A percentile compares a stretch with the other conserved stretches of the same genome.
Conservation (phyloP, 345 rosid species). For the Brassica incana region DNA sequence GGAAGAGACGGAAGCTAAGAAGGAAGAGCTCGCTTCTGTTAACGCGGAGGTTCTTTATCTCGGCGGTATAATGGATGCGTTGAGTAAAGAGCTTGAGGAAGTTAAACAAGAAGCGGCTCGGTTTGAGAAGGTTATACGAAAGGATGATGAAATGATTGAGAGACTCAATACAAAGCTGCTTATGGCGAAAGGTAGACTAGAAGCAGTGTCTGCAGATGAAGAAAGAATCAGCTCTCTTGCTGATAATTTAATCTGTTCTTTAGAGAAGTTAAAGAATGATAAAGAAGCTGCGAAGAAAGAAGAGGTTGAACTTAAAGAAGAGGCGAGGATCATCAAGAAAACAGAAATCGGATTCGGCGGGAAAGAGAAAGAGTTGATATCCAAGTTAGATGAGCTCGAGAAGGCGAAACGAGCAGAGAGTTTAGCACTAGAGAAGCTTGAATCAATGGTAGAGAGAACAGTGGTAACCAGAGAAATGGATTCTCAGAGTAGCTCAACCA, state of each 20-base stretch:
- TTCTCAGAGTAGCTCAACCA: conserved; percentile 43
- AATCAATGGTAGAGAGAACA: conserved; percentile 46
- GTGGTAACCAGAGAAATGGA: conserved; percentile 50
- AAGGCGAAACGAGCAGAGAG: conserved; percentile 58
- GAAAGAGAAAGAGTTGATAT: conserved; percentile 57
- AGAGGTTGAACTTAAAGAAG: conserved; percentile 49
- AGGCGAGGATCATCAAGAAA: conserved; percentile 47
- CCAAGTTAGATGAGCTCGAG: conserved; percentile 63
- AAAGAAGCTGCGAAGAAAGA: conserved; percentile 61
- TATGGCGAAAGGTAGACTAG: conserved; percentile 62
- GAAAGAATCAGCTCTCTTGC: conserved; percentile 55
- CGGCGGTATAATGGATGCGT: conserved; percentile 63
- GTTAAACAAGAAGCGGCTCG: conserved; percentile 50
- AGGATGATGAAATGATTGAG: conserved; percentile 48
- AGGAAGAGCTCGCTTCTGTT: conserved; percentile 55
- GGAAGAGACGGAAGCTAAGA: conserved; percentile 61
- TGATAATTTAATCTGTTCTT: conserved; percentile 51
- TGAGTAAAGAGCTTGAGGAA: conserved; percentile 60
- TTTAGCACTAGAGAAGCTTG: conserved; percentile 59
- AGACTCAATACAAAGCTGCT: conserved; percentile 73
- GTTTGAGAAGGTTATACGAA: conserved; percentile 50
- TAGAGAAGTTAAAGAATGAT: conserved; percentile 63
- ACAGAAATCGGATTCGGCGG: conserved; percentile 46
- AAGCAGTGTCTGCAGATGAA: conserved; percentile 53
- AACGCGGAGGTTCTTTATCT: conserved; percentile 61